Evolutionary conservation across 495 filamentous ascomycete species (phyloP).

Genomic region (Penicillium maclennaniae): DNA sequence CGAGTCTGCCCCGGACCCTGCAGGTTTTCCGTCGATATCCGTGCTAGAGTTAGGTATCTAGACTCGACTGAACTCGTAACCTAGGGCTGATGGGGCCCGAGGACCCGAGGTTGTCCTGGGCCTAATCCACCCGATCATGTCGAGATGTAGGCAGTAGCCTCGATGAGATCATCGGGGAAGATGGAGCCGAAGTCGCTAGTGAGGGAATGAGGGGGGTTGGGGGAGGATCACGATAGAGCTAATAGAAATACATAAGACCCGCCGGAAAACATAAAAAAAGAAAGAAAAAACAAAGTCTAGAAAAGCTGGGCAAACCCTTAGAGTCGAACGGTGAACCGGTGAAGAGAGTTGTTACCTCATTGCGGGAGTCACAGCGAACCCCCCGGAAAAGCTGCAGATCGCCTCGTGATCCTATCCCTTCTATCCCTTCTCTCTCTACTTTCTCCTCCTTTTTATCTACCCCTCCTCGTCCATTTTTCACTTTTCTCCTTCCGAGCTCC

Average conservation of each 20-base stretch:
- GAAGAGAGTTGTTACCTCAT: slow-evolving; percentile 26
- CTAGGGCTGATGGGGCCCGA: slow-evolving; percentile 9
- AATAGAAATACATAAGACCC: slow-evolving; percentile 3
- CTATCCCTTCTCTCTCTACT: too few relatives aligned
- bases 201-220: background rate
- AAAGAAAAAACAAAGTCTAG: background rate
- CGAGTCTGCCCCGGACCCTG: slow-evolving; percentile 24
- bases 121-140: slow-evolving; percentile 25
- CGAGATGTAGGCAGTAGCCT: background rate
- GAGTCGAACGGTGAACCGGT: slow-evolving; percentile 9
- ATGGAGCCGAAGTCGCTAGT: slow-evolving; percentile 8
- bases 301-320: background rate
- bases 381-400: slow-evolving; percentile 13
- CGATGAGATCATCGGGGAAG: slow-evolving; percentile 19
- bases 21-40: slow-evolving; percentile 25
- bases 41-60: slow-evolving; percentile 2
- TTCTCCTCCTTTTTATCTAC: slow-evolving; percentile 16
- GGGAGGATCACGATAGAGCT: background rate
- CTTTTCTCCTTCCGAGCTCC: slow-evolving; percentile 8
- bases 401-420: slow-evolving; percentile 9
- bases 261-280: background rate
- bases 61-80: background rate
- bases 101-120: slow-evolving; percentile 23
- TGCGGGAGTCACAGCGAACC: slow-evolving; percentile 13
- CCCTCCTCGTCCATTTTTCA: slow-evolving; percentile 10